Conservation (phyloP, 2,329 filamentous ascomycete genomes). For the Fusarium cicatricum region DNA sequence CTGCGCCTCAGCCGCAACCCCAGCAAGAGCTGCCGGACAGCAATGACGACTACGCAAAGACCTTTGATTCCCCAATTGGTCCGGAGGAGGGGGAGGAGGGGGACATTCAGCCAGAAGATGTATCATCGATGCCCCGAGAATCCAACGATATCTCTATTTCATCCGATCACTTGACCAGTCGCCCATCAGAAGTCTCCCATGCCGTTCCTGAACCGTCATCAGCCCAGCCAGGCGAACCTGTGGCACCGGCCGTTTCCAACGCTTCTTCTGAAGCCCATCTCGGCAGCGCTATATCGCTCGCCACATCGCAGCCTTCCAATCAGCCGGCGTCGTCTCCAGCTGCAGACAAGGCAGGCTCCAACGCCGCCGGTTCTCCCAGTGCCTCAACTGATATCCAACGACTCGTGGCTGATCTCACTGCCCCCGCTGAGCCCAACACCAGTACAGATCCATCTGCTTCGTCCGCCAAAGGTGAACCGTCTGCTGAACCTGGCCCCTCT, state of each 20-base stretch:
- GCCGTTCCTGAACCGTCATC: constrained; percentile 45
- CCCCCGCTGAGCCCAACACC: constrained; percentile 45
- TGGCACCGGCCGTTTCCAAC: constrained; percentile 40
- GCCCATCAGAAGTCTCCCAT: constrained; percentile 44
- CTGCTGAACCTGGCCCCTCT: constrained; percentile 38
- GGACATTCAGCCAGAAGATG: constrained; percentile 50
- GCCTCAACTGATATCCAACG: constrained; percentile 50
- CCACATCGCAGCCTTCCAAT: constrained; percentile 36
- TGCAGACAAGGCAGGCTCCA: constrained; percentile 42
- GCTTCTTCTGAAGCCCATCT: constrained; percentile 42
- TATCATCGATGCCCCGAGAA: constrained; percentile 55
- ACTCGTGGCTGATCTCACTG: constrained; percentile 53
- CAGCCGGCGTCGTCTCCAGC: constrained; percentile 37
- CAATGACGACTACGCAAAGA: constrained; percentile 61
- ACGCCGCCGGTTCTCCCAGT: constrained; percentile 42
- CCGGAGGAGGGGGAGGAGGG: constrained; percentile 48
- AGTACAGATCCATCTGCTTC: constrained; percentile 42
- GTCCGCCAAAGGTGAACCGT: constrained; percentile 39
- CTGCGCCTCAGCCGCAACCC: constrained; percentile 41
- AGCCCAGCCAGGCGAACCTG: constrained; percentile 36
- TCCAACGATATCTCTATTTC: constrained; percentile 53
- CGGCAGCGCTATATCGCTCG: constrained; percentile 32
- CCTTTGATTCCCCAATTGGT: constrained; percentile 58
- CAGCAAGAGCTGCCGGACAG: constrained; percentile 45
- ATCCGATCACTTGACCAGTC: constrained; percentile 50